Evolutionary conservation across 202 grass and related monocot genomes (phyloP).

Genomic region (Setaria italica): DNA sequence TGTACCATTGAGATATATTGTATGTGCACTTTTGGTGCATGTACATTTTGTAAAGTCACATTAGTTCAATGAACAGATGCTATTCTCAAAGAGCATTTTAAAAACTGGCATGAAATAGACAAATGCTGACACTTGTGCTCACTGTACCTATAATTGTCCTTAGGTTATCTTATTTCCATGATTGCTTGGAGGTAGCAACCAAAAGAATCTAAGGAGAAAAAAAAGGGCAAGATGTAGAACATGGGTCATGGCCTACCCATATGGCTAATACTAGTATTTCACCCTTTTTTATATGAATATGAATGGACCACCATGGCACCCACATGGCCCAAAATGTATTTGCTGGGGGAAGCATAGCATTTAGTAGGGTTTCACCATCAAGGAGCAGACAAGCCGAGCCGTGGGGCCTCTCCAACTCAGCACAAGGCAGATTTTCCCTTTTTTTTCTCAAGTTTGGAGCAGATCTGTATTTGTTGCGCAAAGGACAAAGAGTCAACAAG

Average conservation of each 20-base stretch:
- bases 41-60: background rate
- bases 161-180: background rate
- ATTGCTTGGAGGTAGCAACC: conserved; percentile 8
- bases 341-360: conserved; percentile 50
- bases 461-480: conserved; percentile 32
- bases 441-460: conserved; percentile 5
- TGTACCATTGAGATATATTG: background rate
- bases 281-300: background rate
- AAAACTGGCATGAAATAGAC: background rate
- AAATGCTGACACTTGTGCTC: background rate
- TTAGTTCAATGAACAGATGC: background rate
- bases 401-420: conserved; percentile 38
- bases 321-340: conserved; percentile 35
- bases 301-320: conserved; percentile 36
- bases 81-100: background rate
- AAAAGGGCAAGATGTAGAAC: conserved; percentile 33
- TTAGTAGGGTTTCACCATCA: conserved; percentile 34
- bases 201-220: background rate
- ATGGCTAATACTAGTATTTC: background rate
- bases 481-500: conserved; percentile 39
- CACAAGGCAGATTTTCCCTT: background rate
- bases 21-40: background rate
- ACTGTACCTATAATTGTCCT: background rate
- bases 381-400: conserved; percentile 11
- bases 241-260: conserved; percentile 28